Evolutionary conservation across 495 filamentous ascomycete genomes (phyloP), one percentile per base, ranked within the genome.

Genomic region (Trichoderma asperelloides): DNA sequence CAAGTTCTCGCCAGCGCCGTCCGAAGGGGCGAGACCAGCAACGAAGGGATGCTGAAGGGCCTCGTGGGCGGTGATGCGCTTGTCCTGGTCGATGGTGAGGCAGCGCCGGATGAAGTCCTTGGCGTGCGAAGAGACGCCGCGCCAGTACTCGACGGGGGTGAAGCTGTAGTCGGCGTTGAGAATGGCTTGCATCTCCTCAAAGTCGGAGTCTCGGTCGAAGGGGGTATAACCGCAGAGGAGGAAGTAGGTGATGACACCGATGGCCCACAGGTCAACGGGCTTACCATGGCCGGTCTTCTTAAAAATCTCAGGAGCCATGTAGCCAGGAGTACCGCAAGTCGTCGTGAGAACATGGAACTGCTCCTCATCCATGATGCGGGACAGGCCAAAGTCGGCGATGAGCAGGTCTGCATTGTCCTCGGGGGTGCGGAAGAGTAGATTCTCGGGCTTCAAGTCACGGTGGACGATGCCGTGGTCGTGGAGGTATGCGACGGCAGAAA

Each of bases 151-250:
- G 65, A 91, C 76, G 6, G 95, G 95, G n/a, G 90, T 93, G 78
- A 98, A 98, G 75, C 85, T 88, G 81, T 98, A 98, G 80, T 98
- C 93, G 37, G 96, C 95, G 64, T 91, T 88, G 47, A 98, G 85
- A 77, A 98, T 98, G 67, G 96, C 95, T 79, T 98, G 93, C 93
- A 98, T 97, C 82, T 98, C 95, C 78, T 98, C 95, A 70, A 97
- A 87, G 77, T 98, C 96, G 63, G 88, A 92, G 76, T 98, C 95
- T 25, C 96, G 90, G 80, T 98, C 95, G 75, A 98, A 98, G 65
- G 96, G 95, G 15, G 96, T 98, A 79, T 97, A 98, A 68, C 95
- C 95, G 78, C 95, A 98, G 65, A 98, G 87, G 18, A 98, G 82
- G 82, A 98, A 98, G 79, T 98, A 98, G 16, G 94, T 92, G 68